Percentiles rank a stretch among this genome's conserved stretches.
Conservation (phyloP, 495 filamentous ascomycete genomes). For the Niebla homalea region DNA sequence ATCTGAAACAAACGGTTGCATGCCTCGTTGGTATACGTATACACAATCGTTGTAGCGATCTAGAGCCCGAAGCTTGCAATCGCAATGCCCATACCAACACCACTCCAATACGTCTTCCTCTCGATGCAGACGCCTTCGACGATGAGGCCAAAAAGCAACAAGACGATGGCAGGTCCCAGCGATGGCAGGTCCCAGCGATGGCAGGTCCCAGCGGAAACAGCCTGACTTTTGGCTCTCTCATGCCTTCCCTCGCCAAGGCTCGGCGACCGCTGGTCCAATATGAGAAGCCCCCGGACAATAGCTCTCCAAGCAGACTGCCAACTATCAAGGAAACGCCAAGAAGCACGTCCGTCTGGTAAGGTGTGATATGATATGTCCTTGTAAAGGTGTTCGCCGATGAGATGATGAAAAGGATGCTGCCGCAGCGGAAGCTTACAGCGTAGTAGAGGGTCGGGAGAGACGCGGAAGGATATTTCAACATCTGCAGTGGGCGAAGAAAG, state of each 20-base stretch:
- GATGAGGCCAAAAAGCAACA: slow-evolving; percentile 18
- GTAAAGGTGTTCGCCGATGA: slow-evolving; percentile 16
- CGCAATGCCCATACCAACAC: slow-evolving; percentile 20
- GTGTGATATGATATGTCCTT: slow-evolving; percentile 18
- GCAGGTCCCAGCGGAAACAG: slow-evolving; percentile 14
- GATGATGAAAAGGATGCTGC: slow-evolving; percentile 21
- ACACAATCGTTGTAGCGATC: slow-evolving; percentile 20
- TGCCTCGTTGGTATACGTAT: slow-evolving; percentile 16
- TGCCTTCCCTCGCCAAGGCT: slow-evolving; percentile 15
- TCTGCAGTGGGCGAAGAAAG: slow-evolving; percentile 18
- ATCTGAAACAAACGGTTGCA: background rate
- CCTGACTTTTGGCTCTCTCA: slow-evolving; percentile 20
- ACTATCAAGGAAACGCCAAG: slow-evolving; percentile 19
- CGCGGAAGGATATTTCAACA: slow-evolving; percentile 19
- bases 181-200: no score
- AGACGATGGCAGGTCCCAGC: slow-evolving; percentile 13
- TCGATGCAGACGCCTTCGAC: slow-evolving; percentile 16
- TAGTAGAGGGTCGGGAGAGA: slow-evolving; percentile 18
- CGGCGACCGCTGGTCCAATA: slow-evolving; percentile 20
- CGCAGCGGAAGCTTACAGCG: slow-evolving; percentile 15
- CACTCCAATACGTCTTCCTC: slow-evolving; percentile 12
- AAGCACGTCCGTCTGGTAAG: slow-evolving; percentile 21
- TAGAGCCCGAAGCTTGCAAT: slow-evolving; percentile 22
- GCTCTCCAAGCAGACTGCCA: slow-evolving; percentile 22
- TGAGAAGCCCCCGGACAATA: slow-evolving; percentile 19